phyloP scores from a whole-genome alignment of 1,284 basidiomycete genomes.

The Butyriboletus appendiculatus region DNA sequence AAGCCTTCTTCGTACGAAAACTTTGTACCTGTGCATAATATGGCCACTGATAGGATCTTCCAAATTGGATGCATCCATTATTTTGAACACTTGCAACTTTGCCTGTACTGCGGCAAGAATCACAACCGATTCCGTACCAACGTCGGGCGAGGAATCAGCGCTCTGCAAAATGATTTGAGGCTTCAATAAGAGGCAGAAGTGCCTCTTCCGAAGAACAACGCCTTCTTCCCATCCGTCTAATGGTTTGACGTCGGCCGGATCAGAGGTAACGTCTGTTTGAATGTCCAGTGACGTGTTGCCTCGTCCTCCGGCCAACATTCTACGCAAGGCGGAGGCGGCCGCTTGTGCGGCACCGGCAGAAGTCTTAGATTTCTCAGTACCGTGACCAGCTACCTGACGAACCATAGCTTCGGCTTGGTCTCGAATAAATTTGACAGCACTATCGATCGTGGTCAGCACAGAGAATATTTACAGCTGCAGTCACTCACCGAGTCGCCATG shows the following conservation, averaged over 20 bases:
- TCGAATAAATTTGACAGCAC: conserved; percentile 83
- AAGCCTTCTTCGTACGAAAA: neutral
- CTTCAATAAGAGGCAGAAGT: conserved; percentile 85
- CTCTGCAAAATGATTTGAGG: conserved; percentile 88
- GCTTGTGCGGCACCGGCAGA: conserved; percentile 51
- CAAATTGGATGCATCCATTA: conserved; percentile 78
- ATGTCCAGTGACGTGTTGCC: conserved; percentile 48
- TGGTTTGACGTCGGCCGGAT: conserved; percentile 50
- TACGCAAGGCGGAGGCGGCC: conserved; percentile 63
- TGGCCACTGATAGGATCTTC: conserved; percentile 87
- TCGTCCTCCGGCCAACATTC: conserved; percentile 56
- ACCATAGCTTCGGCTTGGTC: conserved; percentile 66
- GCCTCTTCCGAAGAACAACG: conserved; percentile 65
- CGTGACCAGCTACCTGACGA: conserved; percentile 34
- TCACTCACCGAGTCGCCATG: conserved; percentile 76
- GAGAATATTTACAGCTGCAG: neutral
- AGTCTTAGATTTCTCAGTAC: conserved; percentile 37
- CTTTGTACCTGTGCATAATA: conserved; percentile 78
- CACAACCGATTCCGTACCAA: conserved; percentile 63
- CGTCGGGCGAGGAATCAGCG: conserved; percentile 38
- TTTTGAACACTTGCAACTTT: conserved; percentile 78
- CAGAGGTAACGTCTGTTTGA: conserved; percentile 30
- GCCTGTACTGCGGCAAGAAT: conserved; percentile 84
- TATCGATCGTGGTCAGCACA: conserved; percentile 30
- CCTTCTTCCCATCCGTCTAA: conserved; percentile 71